A percentile compares a stretch with the other conserved stretches of the same genome.
These are phyloP conservation scores for Cercospora berteroae DNA, from an alignment of 2,329 filamentous ascomycete species.

Conservation along the genomic window DNA sequence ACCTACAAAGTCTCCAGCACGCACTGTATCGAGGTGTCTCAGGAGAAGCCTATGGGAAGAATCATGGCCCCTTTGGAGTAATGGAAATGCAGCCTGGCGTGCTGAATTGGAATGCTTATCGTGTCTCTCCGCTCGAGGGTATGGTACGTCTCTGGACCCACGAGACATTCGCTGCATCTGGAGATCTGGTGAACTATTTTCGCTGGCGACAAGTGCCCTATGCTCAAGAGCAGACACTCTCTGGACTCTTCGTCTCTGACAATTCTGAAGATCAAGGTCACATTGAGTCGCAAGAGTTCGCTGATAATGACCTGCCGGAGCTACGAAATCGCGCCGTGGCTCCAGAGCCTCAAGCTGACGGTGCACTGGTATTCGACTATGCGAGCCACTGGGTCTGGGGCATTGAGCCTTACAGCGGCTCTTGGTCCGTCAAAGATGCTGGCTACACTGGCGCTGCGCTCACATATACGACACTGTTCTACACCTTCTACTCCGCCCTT, in stretches of 20 bases:
- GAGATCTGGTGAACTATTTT: slow-evolving; percentile 30
- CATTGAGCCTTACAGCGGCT: slow-evolving; percentile 28
- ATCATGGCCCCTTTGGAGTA: slow-evolving; percentile 26
- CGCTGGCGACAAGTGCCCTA: slow-evolving; percentile 28
- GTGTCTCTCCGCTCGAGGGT: slow-evolving; percentile 28
- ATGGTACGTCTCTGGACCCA: slow-evolving; percentile 31
- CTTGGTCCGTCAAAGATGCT: slow-evolving; percentile 26
- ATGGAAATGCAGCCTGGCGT: slow-evolving; percentile 32
- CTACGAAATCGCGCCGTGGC: neutral
- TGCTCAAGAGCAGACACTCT: slow-evolving; percentile 29
- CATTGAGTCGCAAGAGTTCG: slow-evolving; percentile 22
- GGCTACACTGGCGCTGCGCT: slow-evolving; percentile 19
- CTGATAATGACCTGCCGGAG: slow-evolving; percentile 20
- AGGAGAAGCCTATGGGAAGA: slow-evolving; percentile 21
- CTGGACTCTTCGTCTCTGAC: slow-evolving; percentile 25
- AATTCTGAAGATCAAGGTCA: slow-evolving; percentile 25
- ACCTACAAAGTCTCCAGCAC: slow-evolving; percentile 26
- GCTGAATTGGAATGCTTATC: slow-evolving; percentile 28
- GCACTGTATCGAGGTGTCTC: slow-evolving; percentile 26
- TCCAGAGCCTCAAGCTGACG: slow-evolving; percentile 20
- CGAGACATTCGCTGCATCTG: slow-evolving; percentile 27
- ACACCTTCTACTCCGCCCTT: slow-evolving; percentile 27
- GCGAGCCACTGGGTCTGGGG: slow-evolving; percentile 27
- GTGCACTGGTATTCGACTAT: slow-evolving; percentile 27
- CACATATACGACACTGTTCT: slow-evolving; percentile 23